These are phyloP conservation scores for Ensete ventricosum DNA, from an alignment of 176 grass and related monocot species.

Conservation along the genomic window DNA sequence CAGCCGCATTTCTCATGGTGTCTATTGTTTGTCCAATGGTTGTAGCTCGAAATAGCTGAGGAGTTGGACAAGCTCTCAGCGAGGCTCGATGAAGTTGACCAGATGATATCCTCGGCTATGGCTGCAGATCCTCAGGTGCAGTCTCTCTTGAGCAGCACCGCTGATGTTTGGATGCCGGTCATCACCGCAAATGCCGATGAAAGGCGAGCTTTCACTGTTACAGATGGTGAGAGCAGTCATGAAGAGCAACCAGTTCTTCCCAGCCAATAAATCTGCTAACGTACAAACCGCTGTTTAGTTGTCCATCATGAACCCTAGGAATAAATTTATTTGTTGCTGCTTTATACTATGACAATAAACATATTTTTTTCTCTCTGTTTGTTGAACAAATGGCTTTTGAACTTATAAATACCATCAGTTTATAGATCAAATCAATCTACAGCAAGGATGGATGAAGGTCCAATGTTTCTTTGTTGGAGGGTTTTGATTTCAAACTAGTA, in stretches of 20 bases:
- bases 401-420: no score
- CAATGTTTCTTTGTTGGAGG: no score
- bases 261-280: neutral
- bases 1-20: neutral
- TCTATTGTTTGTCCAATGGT: neutral
- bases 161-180: conserved; percentile 87
- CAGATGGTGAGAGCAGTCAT: conserved; percentile 28
- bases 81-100: conserved; percentile 73
- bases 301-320: neutral
- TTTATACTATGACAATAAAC: neutral
- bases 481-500: no score
- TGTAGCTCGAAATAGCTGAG: conserved; percentile 73
- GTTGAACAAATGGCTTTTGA: no score
- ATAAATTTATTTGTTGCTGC: neutral
- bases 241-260: conserved; percentile 29
- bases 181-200: conserved; percentile 76
- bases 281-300: neutral
- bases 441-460: no score
- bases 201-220: conserved; percentile 40
- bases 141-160: conserved; percentile 72
- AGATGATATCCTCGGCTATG: conserved; percentile 90
- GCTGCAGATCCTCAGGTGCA: conserved; percentile 70
- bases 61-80: conserved; percentile 76
- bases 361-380: no score
- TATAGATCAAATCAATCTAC: no score